Base-by-base conservation (phyloP, 371 early-diverging fungal genomes). In the Capillidium rhysosporum region DNA sequence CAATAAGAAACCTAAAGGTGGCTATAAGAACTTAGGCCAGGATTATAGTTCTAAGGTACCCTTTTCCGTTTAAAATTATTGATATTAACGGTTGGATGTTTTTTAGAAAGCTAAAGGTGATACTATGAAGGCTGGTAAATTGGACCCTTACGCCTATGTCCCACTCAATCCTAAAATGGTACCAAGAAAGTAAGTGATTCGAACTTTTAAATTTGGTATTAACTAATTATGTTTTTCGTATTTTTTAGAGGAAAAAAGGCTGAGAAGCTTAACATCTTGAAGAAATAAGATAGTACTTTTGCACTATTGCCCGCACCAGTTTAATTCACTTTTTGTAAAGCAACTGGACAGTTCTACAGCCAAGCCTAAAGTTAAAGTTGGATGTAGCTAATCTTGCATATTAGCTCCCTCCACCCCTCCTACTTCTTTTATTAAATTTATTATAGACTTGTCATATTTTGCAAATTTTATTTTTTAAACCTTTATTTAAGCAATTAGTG, bases 91-190 rank as follows among this genome's bases (percentile, higher is more conserved):
- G 20, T 18, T 20, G 10, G 3, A 46, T n/a, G 7, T 31, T 9
- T 9, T 24, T 14, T 49, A 49, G 79, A 75, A 77, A 64, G 95
- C 93, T n/a, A 68, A 75, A 30, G 95, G 95, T 59, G 97, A 96
- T 75, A 79, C 92, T 56, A 91, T 91, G 71, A 75, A 73, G 57
- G 73, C 76, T 59, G 86, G 84, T 31, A 78, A 78, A 60, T 72
- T 86, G 5, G 93, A 95, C 67, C 97, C 97, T 39, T 92, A 76
- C 63, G 89, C 92, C n/a, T 96, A 94, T 66, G 76, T 96, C 44
- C 94, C 97, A 47, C 72, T 96, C 57, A 71, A 46, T 20, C 56
- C 56, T 25, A 49, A 40, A 18, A 49, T 49, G 51, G 28, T 49
- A 25, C 39, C 51, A 21, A 8, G 40, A n/a, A 49, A 40, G 51